Base-by-base conservation (phyloP, 805 yeast genomes). In the Vanderwaltozyma verrucispora region DNA sequence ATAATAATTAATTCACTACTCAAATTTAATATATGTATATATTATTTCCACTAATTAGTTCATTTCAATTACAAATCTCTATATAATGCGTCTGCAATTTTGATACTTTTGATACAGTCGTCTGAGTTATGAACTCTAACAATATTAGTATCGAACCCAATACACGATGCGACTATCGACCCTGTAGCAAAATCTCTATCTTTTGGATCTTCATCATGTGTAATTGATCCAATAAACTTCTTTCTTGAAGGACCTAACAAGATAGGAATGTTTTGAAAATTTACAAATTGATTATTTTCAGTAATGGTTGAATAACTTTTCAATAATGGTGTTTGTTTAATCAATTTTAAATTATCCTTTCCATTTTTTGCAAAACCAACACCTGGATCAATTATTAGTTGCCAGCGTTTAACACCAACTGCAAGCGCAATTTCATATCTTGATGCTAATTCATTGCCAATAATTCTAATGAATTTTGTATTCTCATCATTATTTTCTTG, bases 351-450 rank as follows among this genome's bases (percentile, higher is more conserved):
- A 56, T 88, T 89, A 51, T 88, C 95, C 7, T 54, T 46, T n/a
- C 70, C 49, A 37, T 69, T 71, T 56, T 92, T 92, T n/a, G 97
- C 96, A 60, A 92, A 92, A 2, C 99, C 98, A 30, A 92, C 62
- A 2, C 98, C 98, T 1, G 99, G 98, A 55, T 92, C 99, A 4
- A 87, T 51, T 14, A 92, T 75, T 3, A 92, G 64, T 60, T 92
- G 97, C 95, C 96, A 92, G 58, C 89, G 76, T 41, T 69, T 67
- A 1, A 89, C 75, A 4, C 95, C 95, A 0, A 57, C 62, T 1
- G 47, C 49, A 31, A 72, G 60, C 11, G 95, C 94, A 38, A 63
- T 67, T 0, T 57, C 47, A 21, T 86, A 67, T 38, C 75, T 72
- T 3, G 47, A 45, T 8, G 76, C 63, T 36, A 89, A 60, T 56